phyloP scores from a whole-genome alignment of 75 land plant genomes.

The Larix kaempferi region DNA sequence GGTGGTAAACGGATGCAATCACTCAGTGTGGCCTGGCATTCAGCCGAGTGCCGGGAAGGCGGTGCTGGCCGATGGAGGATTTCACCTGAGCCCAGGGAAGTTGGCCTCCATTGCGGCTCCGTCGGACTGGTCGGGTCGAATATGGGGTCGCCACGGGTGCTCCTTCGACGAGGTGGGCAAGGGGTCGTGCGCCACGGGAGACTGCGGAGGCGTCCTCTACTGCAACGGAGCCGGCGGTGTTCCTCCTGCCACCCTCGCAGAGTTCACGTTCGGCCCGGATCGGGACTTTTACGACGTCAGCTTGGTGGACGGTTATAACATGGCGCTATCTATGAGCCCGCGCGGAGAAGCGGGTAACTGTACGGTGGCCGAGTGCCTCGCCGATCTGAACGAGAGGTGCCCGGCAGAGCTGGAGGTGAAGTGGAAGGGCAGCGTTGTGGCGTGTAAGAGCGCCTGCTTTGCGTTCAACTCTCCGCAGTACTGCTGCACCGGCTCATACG shows the following conservation, averaged over 20 bases:
- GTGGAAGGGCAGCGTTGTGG: slow-evolving; percentile 4
- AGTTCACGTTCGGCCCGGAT: slow-evolving; percentile 73
- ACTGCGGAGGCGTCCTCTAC: slow-evolving; percentile 59
- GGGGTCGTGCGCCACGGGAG: slow-evolving; percentile 73
- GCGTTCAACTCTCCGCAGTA: slow-evolving; percentile 29
- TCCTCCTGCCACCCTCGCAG: slow-evolving; percentile 84
- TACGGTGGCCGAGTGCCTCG: slow-evolving; percentile 60
- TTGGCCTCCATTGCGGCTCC: slow-evolving; percentile 45
- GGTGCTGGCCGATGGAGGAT: slow-evolving; percentile 54
- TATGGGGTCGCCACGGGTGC: slow-evolving; percentile 92
- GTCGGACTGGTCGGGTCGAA: slow-evolving; percentile 77
- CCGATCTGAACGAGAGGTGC: slow-evolving; percentile 66
- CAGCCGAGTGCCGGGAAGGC: slow-evolving; percentile 49
- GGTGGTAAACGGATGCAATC: slow-evolving; percentile 62
- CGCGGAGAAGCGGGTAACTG: slow-evolving; percentile 60
- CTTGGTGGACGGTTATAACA: slow-evolving; percentile 89
- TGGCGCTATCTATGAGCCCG: slow-evolving; percentile 74
- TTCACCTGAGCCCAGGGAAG: slow-evolving; percentile 45
- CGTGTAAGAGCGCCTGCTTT: slow-evolving; percentile 16
- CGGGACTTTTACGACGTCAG: slow-evolving; percentile 77
- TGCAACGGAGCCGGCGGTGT: slow-evolving; percentile 66
- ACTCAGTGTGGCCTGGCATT: slow-evolving; percentile 63
- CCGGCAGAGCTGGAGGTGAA: slow-evolving; percentile 53
- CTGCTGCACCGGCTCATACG: slow-evolving; percentile 43
- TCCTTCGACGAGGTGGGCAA: slow-evolving; percentile 43